Base-by-base conservation (phyloP, 176 grass and related monocot genomes). In the Chloris gayana region DNA sequence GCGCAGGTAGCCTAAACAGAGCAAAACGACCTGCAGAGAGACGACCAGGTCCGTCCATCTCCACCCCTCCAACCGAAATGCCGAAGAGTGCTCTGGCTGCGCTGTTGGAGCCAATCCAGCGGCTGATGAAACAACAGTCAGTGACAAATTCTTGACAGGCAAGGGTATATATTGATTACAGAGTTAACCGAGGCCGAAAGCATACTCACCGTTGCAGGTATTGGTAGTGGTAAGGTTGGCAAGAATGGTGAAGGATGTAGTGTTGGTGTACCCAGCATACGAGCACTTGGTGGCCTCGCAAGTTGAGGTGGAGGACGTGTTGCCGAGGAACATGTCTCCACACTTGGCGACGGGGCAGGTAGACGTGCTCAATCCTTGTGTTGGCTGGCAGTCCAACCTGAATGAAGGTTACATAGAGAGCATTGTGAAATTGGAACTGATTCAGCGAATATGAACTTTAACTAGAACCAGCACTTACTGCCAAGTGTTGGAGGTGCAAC, bases 401-500 rank as follows among this genome's bases (percentile, higher is more conserved):
- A 76, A 29, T 6, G 9, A 29, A 83, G 5, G 39, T 82, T 64
- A 56, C 25, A 26, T 69, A 62, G 21, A n/a, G 14, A 60, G 32
- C 22, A 56, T 67, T 67, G 75, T 34, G 13, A 81, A 33, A 33
- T 57, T n/a, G 3, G 15, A 41, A 38, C 11, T 34, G 53, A 31
- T 62, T n/a, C 33, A 62, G 9, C 22, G 73, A 31, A 67, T 59
- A 24, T 12, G 39, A 44, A 31, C 22, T 67, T 67, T 30, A 38
- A 76, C 41, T n/a, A 79, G 63, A 64, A 9, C 33, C 17, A 33
- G 33, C n/a, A 81, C 90, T 86, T 67, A 99, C 96, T 90, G 90
- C 89, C 91, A 99, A 21, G 90, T 83, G 53, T 66, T 84, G 72
- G 96, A 91, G 74, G 90, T 91, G 84, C 96, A 99, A 82, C 92